phyloP scores from a whole-genome alignment of 768 basidiomycete species.

The Phylloporus arenicola region DNA sequence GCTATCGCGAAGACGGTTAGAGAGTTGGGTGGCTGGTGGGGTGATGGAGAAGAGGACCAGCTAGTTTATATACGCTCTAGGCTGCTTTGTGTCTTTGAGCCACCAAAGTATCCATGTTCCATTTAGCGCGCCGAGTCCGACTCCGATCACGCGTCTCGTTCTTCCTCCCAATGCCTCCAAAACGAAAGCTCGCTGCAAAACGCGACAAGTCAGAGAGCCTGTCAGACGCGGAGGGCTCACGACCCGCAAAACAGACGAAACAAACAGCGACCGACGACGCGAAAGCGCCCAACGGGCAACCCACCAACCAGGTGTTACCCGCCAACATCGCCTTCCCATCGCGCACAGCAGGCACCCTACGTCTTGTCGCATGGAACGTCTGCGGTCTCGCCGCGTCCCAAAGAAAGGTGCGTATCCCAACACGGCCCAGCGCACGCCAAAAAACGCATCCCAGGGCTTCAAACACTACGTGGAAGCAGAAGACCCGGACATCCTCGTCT shows the following conservation, averaged over 20 bases:
- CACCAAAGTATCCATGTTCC: not conserved
- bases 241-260: conserved; percentile 26
- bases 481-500: conserved; percentile 75
- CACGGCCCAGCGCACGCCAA: not conserved
- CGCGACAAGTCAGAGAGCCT: conserved; percentile 31
- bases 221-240: conserved; percentile 27
- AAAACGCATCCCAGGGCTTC: conserved; percentile 55
- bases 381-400: conserved; percentile 69
- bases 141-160: not conserved
- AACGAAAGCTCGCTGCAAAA: conserved; percentile 28
- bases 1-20: no score
- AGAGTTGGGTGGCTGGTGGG: no score
- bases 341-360: conserved; percentile 40
- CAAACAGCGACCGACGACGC: conserved; percentile 11
- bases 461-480: conserved; percentile 79
- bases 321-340: conserved; percentile 52
- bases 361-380: conserved; percentile 75
- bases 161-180: conserved; percentile 26
- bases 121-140: not conserved
- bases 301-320: conserved; percentile 73
- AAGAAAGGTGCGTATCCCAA: conserved; percentile 55
- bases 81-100: no score
- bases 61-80: no score
- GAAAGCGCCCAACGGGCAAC: conserved; percentile 45
- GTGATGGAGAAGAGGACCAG: no score